Conservation (phyloP, 192 early-diverging fungal genomes). For the Rhizophagus clarus region DNA sequence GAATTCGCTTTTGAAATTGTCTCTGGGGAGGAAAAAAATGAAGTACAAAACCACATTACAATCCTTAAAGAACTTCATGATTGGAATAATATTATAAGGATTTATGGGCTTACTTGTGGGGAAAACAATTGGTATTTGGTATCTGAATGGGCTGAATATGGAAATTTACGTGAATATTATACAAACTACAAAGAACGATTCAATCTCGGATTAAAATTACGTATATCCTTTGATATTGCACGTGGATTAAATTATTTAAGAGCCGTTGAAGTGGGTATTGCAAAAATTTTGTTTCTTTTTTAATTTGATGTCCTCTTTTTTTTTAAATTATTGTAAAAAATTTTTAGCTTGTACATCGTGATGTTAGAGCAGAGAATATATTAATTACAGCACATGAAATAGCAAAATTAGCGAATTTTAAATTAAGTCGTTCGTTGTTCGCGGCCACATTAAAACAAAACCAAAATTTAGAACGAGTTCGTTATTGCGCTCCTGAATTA, state of each 20-base stretch:
- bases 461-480: too few species aligned
- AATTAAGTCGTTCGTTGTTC: too few species aligned
- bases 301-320: too few species aligned
- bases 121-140: not conserved
- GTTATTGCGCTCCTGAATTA: too few species aligned
- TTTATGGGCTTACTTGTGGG: not conserved
- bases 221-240: constrained; percentile 14
- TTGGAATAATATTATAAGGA: not conserved
- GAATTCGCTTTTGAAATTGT: not conserved
- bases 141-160: constrained; percentile 27
- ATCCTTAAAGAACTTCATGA: constrained; percentile 7
- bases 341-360: not conserved
- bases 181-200: not conserved
- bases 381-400: not conserved
- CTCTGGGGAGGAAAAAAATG: not conserved
- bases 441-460: too few species aligned
- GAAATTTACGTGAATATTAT: not conserved
- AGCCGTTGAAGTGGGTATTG: too few species aligned
- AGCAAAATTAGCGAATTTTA: too few species aligned
- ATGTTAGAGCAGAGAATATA: not conserved
- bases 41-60: not conserved
- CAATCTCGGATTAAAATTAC: not conserved
- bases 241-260: constrained; percentile 17
- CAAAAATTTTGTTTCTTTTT: too few species aligned
- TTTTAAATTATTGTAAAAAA: too few species aligned